These are phyloP conservation scores for Globisporangium cederbergense DNA, from an alignment of 352 stramenopile species.

Conservation along the genomic window DNA sequence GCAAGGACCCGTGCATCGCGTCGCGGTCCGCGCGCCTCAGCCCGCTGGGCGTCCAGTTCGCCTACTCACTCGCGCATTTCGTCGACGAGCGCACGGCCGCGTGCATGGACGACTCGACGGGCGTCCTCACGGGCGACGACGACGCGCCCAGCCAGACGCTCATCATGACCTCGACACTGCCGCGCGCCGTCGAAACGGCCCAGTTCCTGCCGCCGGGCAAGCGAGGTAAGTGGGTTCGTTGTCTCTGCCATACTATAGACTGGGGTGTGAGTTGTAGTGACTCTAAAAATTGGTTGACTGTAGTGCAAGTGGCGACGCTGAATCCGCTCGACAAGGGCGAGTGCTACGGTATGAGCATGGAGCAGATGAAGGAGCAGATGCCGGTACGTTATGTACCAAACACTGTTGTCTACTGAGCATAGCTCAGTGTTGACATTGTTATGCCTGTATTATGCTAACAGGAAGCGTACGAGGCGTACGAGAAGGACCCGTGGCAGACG, in stretches of 20 bases:
- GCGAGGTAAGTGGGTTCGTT: constrained; percentile 33
- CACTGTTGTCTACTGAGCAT: background rate
- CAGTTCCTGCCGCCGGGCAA: constrained; percentile 46
- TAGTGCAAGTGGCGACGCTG: constrained; percentile 77
- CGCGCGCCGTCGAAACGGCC: constrained; percentile 74
- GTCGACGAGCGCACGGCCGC: constrained; percentile 74
- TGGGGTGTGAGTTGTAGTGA: background rate
- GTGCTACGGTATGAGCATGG: constrained; percentile 83
- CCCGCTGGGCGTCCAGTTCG: constrained; percentile 90
- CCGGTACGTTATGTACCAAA: constrained; percentile 23
- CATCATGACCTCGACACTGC: constrained; percentile 76
- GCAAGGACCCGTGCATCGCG: constrained; percentile 69
- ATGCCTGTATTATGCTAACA: constrained; percentile 16
- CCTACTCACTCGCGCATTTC: constrained; percentile 89
- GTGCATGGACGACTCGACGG: constrained; percentile 38
- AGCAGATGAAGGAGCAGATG: constrained; percentile 77
- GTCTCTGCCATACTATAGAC: background rate
- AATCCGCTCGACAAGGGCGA: constrained; percentile 85
- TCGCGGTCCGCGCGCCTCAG: constrained; percentile 83
- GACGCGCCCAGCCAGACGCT: constrained; percentile 44
- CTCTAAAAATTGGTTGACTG: constrained; percentile 1
- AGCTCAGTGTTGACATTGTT: background rate
- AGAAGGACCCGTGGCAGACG: constrained; percentile 72
- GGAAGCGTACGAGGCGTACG: constrained; percentile 65
- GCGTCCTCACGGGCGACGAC: constrained; percentile 33